A percentile compares a stretch with the other conserved stretches of the same genome.
phyloP scores from a whole-genome alignment of 441 rosid genomes.

The Croton laevigatus region DNA sequence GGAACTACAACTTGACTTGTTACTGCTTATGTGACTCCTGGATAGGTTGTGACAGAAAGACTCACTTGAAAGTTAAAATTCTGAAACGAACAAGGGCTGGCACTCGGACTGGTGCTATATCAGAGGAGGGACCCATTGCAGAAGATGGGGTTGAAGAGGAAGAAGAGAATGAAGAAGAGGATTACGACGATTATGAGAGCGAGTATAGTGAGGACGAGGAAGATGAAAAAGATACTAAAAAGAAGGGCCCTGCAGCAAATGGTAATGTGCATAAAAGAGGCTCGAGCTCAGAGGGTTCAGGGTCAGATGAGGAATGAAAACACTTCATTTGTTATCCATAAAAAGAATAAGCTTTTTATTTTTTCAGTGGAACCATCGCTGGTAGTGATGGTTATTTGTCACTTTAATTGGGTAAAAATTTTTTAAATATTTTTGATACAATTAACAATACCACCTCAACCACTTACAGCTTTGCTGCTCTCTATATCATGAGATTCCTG shows the following conservation, averaged over 20 bases:
- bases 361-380: constrained; percentile 4
- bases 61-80: constrained; percentile 67
- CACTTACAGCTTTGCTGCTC: too few species aligned
- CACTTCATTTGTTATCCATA: constrained; percentile 17
- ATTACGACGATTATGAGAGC: constrained; percentile 85
- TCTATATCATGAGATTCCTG: too few species aligned
- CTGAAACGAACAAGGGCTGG: constrained; percentile 88
- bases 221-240: constrained; percentile 60
- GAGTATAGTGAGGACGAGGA: constrained; percentile 94
- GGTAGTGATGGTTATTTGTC: constrained; percentile 12
- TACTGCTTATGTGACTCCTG: constrained; percentile 87
- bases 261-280: constrained; percentile 45
- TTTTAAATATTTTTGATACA: constrained; percentile 15
- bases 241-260: constrained; percentile 50
- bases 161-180: constrained; percentile 88
- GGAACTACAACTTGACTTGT: constrained; percentile 80
- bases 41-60: constrained; percentile 84
- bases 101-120: constrained; percentile 49
- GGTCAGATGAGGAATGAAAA: constrained; percentile 62
- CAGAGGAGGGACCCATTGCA: constrained; percentile 65
- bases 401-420: constrained; percentile 4
- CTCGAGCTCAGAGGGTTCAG: constrained; percentile 72
- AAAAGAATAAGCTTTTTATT: constrained; percentile 12
- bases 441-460: neutral
- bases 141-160: constrained; percentile 95